Evolutionary conservation across 768 basidiomycete genomes (phyloP), one percentile per base, ranked within the genome.

Genomic region (Phanerodontia chrysosporium): DNA sequence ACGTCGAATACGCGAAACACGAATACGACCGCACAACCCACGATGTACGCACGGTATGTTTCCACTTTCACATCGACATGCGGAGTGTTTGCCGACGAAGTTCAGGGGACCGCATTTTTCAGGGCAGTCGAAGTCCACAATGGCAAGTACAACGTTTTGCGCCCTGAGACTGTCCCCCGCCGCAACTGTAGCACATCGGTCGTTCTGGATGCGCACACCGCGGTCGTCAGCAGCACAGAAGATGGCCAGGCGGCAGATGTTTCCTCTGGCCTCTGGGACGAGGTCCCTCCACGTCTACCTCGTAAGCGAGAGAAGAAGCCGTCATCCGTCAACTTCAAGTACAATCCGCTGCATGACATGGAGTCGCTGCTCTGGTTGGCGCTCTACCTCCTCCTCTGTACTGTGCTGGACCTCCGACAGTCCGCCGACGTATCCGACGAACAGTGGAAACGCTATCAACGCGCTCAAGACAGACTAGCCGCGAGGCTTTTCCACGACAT

Each of bases 1-100:
- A 66, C 45, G 18, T 64, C 29, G 65, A 64, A 32, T 60, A 61
- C 53, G 63, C 63, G 24, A 60, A 58, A 29, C 13, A 18, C 30
- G 16, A 51, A 21, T 7, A 22, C 8, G 55, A 57, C 32, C 18
- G 4, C 29, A 27, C 18, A 1, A 5, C 6, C 3, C 42, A 57
- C 24, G 42, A 25, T 13, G 3, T 32, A 7, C 55, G 55, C 2
- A 45, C 55, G 13, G 55, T 48, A 46, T n/a, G 55, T 24, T 2
- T 28, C 21, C 25, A 12, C 51, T n/a, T 32, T 4, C 21, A 32
- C 10, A 3, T 32, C 5, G 6, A 21, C 29, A 2, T 7, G 28
- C 16, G 13, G 5, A 32, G 3, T 32, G 25, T 7, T 28, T 6
- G 10, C 21, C 22, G 16, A 12, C 21, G 12, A 24, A 14, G n/a